Base-by-base conservation (phyloP, 2,329 filamentous ascomycete species). In the Fusarium protoensiforme region DNA sequence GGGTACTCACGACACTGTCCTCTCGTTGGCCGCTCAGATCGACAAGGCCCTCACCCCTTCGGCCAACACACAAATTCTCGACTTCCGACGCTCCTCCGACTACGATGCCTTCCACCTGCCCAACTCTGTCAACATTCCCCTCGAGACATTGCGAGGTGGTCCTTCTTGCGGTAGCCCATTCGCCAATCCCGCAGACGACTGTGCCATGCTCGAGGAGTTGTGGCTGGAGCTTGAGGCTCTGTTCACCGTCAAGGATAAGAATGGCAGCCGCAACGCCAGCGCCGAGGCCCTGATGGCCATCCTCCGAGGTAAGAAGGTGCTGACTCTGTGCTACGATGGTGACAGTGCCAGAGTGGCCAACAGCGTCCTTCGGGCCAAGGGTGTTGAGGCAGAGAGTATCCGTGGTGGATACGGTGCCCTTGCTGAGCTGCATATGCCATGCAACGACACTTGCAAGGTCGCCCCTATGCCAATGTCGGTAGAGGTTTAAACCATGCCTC, bases 281-380 rank as follows among this genome's bases (percentile, higher is more conserved):
- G 78, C 78, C 0, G 77, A 78, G 53, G 72, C 73, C 22, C 60
- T 82, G 20, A 71, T 80, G 65, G 72, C 74, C 3, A 72, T 80
- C 3, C 73, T 85, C 11, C 72, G 76, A 22, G 80, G 78, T 8
- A 83, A 83, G 59, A 83, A 81, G 29, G 80, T 88, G 11, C 73
- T 89, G 22, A 79, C 88, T 13, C 73, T 88, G 13, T 89, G 87
- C 72, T 89, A 89, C 61, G 81, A 87, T 59, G 88, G 88, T 4
- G 87, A 90, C 61, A 87, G 85, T 20, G 83, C 88, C 7, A 81
- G 88, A 5, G 84, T 90, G 13, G 87, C 87, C n/a, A 86, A 86
- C 27, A 88, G 87, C 64, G 83, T 90, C 5, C 78, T 90, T 62
- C 82, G 87, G 33, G 86, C 86, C 1, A 87, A 86, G 73, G 86